Percentiles rank a stretch among this genome's conserved stretches.
These are phyloP conservation scores for Albophoma yamanashiensis DNA, from an alignment of 2,329 filamentous ascomycete genomes.

Conservation along the genomic window DNA sequence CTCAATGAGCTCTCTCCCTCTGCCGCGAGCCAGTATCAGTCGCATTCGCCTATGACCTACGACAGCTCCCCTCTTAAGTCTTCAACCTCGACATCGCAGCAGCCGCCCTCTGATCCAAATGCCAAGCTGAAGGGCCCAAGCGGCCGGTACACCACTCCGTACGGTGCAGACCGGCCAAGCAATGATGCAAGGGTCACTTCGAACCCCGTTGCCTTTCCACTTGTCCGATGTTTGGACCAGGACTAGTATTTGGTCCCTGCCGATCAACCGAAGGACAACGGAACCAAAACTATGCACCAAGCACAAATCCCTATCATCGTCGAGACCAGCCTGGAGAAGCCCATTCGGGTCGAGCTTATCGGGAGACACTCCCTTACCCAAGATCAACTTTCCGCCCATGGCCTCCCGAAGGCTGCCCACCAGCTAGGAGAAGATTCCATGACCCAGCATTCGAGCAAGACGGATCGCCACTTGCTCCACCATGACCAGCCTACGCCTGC, in stretches of 20 bases:
- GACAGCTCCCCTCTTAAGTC: constrained; percentile 1
- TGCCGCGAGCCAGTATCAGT: constrained; percentile 9
- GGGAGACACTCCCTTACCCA: constrained; percentile 4
- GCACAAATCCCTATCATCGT: background rate
- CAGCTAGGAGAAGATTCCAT: constrained; percentile 4
- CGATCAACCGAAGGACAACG: background rate
- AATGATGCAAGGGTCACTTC: background rate
- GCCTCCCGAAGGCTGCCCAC: constrained; percentile 1
- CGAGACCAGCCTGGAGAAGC: background rate
- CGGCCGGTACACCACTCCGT: background rate
- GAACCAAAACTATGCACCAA: background rate
- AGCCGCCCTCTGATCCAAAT: background rate
- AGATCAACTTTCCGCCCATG: constrained; percentile 2
- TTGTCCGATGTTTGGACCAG: constrained; percentile 5
- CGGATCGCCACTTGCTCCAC: constrained; percentile 3
- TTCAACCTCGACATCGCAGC: constrained; percentile 3
- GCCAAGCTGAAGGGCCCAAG: background rate
- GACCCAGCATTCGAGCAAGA: background rate
- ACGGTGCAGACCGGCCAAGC: background rate
- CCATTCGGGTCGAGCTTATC: background rate
- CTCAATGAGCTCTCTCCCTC: constrained; percentile 2
- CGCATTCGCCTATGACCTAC: constrained; percentile 12
- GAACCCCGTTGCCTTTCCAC: background rate
- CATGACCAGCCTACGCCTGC: constrained; percentile 1
- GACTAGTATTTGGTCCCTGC: constrained; percentile 8